These are phyloP conservation scores for Coleophoma crateriformis DNA, from an alignment of 2,329 filamentous ascomycete genomes.

Conservation along the genomic window DNA sequence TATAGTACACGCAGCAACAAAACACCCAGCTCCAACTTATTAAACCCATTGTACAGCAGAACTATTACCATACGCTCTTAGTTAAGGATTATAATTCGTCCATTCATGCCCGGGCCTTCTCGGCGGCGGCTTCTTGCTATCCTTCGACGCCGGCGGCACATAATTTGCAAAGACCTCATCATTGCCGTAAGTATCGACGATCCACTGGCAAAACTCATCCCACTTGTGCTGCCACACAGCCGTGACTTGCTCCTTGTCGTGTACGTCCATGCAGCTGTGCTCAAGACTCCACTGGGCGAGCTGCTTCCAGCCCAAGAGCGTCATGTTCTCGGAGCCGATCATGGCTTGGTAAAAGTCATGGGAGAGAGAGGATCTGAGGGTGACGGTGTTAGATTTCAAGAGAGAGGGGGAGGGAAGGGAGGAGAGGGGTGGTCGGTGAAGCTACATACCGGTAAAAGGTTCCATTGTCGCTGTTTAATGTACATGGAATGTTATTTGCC, in stretches of 20 bases:
- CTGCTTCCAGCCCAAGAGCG: constrained; percentile 66
- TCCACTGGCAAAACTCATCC: constrained; percentile 49
- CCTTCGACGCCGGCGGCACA: background rate
- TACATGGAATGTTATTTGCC: constrained; percentile 69
- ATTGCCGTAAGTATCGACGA: constrained; percentile 37
- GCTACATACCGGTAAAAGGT: constrained; percentile 52
- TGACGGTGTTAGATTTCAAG: no score
- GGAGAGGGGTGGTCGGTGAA: no score
- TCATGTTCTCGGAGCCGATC: constrained; percentile 62
- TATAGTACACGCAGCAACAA: no score
- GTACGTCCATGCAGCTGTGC: constrained; percentile 46
- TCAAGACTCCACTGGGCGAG: constrained; percentile 57
- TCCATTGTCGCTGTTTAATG: constrained; percentile 70
- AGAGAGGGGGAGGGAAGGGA: no score
- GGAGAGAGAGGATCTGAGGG: constrained; percentile 51
- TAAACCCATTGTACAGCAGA: no score
- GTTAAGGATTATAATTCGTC: background rate
- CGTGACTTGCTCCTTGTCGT: constrained; percentile 33
- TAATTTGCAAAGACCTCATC: background rate
- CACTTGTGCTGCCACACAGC: constrained; percentile 49
- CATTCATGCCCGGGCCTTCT: background rate
- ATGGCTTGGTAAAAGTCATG: constrained; percentile 77
- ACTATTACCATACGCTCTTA: no score
- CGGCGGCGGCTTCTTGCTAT: background rate
- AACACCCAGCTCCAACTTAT: no score